Percentiles rank a stretch among this genome's conserved stretches.
Conservation (phyloP, 176 grass and related monocot genomes). For the Hordeum marinum region DNA sequence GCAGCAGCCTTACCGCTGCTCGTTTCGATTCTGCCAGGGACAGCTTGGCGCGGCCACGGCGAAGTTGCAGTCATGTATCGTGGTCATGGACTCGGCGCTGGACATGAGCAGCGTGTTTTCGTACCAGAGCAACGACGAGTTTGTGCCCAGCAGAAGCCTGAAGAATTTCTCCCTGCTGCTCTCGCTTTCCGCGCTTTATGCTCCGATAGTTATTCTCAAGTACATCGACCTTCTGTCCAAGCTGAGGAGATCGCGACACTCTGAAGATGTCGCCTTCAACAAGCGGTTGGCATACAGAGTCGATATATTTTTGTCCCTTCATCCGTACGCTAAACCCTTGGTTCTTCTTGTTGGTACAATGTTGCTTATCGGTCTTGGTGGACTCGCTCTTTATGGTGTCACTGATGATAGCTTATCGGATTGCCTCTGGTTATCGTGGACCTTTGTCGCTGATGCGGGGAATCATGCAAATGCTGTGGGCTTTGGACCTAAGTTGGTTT, state of each 20-base stretch:
- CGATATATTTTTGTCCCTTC: slow-evolving; percentile 66
- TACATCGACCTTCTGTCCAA: slow-evolving; percentile 41
- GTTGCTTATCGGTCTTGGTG: slow-evolving; percentile 61
- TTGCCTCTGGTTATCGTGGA: slow-evolving; percentile 74
- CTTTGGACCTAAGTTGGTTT: slow-evolving; percentile 69
- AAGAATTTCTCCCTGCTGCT: slow-evolving; percentile 48
- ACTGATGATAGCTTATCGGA: slow-evolving; percentile 57
- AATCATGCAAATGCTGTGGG: slow-evolving; percentile 59
- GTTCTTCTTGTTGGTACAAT: slow-evolving; percentile 67
- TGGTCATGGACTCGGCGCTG: slow-evolving; percentile 17
- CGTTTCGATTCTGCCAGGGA: slow-evolving; percentile 21
- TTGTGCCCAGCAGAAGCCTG: slow-evolving; percentile 24
- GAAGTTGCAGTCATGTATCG: slow-evolving; percentile 40
- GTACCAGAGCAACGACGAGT: slow-evolving; percentile 5
- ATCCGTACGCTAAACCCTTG: slow-evolving; percentile 67
- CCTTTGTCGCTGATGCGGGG: slow-evolving; percentile 69
- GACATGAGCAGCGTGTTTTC: background rate
- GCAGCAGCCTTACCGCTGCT: background rate
- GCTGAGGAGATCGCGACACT: slow-evolving; percentile 30
- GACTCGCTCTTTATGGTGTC: slow-evolving; percentile 60
- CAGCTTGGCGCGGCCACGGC: slow-evolving; percentile 34
- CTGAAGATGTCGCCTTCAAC: slow-evolving; percentile 57
- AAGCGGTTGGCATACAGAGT: slow-evolving; percentile 66
- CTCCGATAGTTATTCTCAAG: slow-evolving; percentile 43
- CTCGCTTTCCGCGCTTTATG: slow-evolving; percentile 40